A percentile compares a stretch with the other conserved stretches of the same genome.
These are phyloP conservation scores for Podospora pseudoanserina DNA, from an alignment of 495 filamentous ascomycete species.

Conservation along the genomic window DNA sequence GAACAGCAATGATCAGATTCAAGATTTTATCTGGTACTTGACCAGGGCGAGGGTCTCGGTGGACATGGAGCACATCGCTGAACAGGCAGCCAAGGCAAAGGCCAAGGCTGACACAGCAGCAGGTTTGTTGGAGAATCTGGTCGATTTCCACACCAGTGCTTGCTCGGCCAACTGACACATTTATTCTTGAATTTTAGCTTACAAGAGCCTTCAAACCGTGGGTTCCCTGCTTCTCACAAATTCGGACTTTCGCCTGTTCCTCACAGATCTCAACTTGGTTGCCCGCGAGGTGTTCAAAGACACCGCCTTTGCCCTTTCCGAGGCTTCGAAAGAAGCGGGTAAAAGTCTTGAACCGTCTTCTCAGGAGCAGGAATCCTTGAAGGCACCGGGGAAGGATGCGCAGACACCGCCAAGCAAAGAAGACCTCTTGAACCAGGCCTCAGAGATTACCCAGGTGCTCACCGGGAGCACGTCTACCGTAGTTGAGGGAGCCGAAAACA, in stretches of 20 bases:
- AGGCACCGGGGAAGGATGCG: constrained; percentile 55
- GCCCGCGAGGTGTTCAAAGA: constrained; percentile 84
- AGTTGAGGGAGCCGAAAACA: constrained; percentile 60
- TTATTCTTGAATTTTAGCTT: constrained; percentile 50
- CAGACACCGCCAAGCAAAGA: constrained; percentile 51
- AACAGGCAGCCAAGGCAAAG: constrained; percentile 60
- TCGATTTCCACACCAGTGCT: not conserved
- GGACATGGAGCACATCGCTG: constrained; percentile 62
- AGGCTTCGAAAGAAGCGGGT: constrained; percentile 66
- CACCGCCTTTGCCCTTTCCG: constrained; percentile 72
- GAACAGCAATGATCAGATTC: constrained; percentile 79
- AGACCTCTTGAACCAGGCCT: constrained; percentile 58
- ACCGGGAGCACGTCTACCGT: constrained; percentile 62
- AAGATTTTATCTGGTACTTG: constrained; percentile 88
- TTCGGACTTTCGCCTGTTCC: constrained; percentile 81
- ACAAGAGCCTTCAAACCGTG: constrained; percentile 78
- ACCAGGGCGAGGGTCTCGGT: constrained; percentile 65
- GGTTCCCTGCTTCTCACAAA: constrained; percentile 82
- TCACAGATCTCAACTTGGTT: constrained; percentile 75
- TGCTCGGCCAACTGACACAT: not conserved
- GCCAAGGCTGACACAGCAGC: constrained; percentile 74
- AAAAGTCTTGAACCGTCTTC: constrained; percentile 65
- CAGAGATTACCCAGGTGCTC: constrained; percentile 61
- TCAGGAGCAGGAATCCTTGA: constrained; percentile 54
- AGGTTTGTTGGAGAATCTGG: constrained; percentile 44